Percentiles rank a stretch among this genome's conserved stretches.
These are phyloP conservation scores for Colletotrichum eleusines DNA, from an alignment of 2,329 filamentous ascomycete genomes.

Conservation along the genomic window DNA sequence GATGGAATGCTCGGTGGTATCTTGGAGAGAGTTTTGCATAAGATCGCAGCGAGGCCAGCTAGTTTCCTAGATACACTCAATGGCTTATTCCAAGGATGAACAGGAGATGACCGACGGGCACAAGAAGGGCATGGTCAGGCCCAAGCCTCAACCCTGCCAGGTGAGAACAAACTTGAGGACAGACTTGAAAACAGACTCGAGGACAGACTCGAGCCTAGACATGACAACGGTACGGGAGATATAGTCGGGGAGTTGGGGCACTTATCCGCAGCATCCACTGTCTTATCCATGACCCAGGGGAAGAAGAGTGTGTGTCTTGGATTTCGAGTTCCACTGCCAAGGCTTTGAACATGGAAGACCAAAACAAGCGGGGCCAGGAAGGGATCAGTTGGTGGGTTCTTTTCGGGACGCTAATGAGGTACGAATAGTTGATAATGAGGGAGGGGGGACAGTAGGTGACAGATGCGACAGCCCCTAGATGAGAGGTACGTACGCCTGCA, in stretches of 20 bases:
- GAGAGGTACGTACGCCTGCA: too few relatives aligned
- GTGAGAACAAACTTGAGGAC: background rate
- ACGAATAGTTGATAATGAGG: conserved; percentile 2
- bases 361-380: conserved; percentile 33
- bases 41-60: background rate
- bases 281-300: conserved; percentile 38
- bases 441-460: background rate
- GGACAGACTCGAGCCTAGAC: background rate
- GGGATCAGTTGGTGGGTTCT: conserved; percentile 31
- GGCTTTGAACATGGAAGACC: conserved; percentile 22
- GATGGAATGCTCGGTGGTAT: conserved; percentile 6
- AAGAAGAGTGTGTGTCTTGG: conserved; percentile 12
- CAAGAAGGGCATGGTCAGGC: conserved; percentile 34
- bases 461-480: too few relatives aligned
- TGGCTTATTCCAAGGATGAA: conserved; percentile 23
- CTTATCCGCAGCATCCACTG: conserved; percentile 31
- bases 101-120: conserved; percentile 22
- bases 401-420: conserved; percentile 12
- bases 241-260: conserved; percentile 9
- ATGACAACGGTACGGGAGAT: conserved; percentile 2
- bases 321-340: conserved; percentile 37
- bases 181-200: conserved; percentile 2
- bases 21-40: background rate
- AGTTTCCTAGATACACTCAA: background rate
- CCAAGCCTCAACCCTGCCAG: conserved; percentile 33